phyloP scores from a whole-genome alignment of 345 rosid genomes.

The Murraya koenigii region DNA sequence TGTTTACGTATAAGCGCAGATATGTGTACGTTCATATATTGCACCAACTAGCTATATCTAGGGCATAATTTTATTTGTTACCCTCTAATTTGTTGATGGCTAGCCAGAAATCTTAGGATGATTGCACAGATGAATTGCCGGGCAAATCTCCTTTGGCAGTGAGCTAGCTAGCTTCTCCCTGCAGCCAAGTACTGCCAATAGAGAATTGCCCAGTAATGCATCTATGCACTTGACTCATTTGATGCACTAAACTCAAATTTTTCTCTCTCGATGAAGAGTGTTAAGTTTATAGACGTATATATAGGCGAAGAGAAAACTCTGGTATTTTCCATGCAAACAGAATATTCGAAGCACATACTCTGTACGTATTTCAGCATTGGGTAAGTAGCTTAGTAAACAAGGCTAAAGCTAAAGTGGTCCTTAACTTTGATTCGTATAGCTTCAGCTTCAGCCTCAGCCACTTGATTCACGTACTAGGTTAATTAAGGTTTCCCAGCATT shows the following conservation, averaged over 20 bases:
- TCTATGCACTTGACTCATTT: constrained; percentile 2
- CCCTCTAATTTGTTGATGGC: too few species aligned
- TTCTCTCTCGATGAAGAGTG: neutral
- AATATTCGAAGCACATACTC: constrained; percentile 17
- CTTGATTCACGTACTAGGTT: neutral
- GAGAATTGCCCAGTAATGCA: constrained; percentile 35
- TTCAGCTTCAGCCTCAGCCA: neutral
- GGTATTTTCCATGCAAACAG: constrained; percentile 6
- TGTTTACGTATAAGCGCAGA: neutral
- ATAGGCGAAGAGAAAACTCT: neutral
- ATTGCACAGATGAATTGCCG: constrained; percentile 24
- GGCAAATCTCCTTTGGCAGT: constrained; percentile 58
- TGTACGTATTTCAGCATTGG: neutral
- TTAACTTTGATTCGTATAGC: neutral
- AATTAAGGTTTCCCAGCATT: neutral
- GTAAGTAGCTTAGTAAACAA: neutral
- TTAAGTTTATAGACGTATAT: neutral
- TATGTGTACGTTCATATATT: neutral
- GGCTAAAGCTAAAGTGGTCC: neutral
- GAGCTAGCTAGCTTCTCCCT: constrained; percentile 10
- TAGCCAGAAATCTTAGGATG: neutral
- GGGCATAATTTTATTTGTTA: too few species aligned
- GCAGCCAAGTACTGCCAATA: constrained; percentile 34
- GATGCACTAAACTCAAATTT: neutral
- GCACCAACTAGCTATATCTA: neutral